These are phyloP conservation scores for Puya raimondii DNA, from an alignment of 176 grass and related monocot genomes.

Conservation along the genomic window DNA sequence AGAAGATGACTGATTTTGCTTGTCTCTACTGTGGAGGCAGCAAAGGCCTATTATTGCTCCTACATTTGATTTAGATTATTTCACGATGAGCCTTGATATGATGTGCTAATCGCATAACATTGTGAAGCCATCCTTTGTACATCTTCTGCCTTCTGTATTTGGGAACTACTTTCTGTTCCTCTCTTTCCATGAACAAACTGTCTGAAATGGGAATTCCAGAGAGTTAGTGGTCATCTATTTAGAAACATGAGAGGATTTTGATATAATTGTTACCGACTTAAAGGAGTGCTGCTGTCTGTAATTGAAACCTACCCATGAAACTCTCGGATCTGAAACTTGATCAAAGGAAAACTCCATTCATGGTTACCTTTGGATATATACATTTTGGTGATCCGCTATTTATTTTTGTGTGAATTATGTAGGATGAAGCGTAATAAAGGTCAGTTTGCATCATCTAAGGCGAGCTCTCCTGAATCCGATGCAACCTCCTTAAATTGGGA, in stretches of 20 bases:
- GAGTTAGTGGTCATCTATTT: neutral
- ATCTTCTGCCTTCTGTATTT: too few relatives aligned
- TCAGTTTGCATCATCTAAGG: constrained; percentile 22
- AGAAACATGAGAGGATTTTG: neutral
- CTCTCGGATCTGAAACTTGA: neutral
- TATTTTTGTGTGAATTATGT: neutral
- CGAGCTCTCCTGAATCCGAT: neutral
- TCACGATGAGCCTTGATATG: too few relatives aligned
- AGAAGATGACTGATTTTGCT: too few relatives aligned
- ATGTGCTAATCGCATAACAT: too few relatives aligned
- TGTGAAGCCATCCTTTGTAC: too few relatives aligned
- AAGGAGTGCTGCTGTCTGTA: neutral
- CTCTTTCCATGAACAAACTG: too few relatives aligned
- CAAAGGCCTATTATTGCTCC: too few relatives aligned
- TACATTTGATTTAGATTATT: too few relatives aligned
- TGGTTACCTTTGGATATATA: neutral
- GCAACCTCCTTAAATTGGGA: neutral
- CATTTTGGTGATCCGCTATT: neutral
- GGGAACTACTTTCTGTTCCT: too few relatives aligned
- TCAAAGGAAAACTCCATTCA: neutral
- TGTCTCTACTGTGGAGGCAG: too few relatives aligned
- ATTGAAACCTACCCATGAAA: neutral
- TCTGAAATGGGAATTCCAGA: too few relatives aligned
- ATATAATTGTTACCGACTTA: too few relatives aligned
- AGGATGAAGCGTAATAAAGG: constrained; percentile 37